Percentiles rank a stretch among this genome's conserved stretches.
Conservation (phyloP, 176 grass and related monocot genomes). For the Carex parvula region DNA sequence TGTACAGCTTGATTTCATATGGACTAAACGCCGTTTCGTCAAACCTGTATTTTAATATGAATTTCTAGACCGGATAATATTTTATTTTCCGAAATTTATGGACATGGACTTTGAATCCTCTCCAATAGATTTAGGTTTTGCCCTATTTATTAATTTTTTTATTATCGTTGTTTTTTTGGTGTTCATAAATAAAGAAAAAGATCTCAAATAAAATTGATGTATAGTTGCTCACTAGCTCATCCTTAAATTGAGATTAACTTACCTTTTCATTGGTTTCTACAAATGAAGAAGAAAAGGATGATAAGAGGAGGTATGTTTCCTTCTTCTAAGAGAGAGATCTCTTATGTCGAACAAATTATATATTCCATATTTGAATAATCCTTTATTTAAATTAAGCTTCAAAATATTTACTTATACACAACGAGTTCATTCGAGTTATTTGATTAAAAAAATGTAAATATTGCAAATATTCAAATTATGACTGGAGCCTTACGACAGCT, state of each 20-base stretch:
- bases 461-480: no score
- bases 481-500: no score
- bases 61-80: background rate
- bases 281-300: background rate
- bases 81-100: background rate
- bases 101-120: background rate
- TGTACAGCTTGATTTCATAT: conserved; percentile 1
- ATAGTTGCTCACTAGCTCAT: background rate
- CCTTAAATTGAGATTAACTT: background rate
- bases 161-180: background rate
- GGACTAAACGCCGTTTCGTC: background rate
- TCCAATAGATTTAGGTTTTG: background rate
- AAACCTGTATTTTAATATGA: background rate
- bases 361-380: background rate
- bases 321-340: background rate
- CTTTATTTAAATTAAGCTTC: background rate
- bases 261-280: background rate
- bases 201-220: background rate
- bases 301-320: background rate
- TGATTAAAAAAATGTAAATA: no score
- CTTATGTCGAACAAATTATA: background rate
- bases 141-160: background rate
- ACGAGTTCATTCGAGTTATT: no score
- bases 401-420: background rate
- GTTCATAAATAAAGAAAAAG: background rate